Evolutionary conservation across 2,329 filamentous ascomycete species (phyloP).

Genomic region (Trichoderma aggressivum): DNA sequence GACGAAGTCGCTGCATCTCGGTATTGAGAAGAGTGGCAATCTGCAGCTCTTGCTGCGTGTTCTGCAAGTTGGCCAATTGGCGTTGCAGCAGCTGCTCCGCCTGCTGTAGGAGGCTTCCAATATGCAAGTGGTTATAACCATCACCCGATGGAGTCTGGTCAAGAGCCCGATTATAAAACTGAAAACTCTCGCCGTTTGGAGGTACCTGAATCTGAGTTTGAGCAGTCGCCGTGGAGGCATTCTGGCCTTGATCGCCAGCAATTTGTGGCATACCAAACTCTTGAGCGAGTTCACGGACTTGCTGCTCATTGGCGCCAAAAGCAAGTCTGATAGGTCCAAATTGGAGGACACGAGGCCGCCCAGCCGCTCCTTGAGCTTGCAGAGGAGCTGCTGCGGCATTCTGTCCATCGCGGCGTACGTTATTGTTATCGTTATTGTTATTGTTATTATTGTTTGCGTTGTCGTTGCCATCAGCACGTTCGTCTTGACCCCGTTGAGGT

Average conservation of each 20-base stretch:
- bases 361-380: slow-evolving; percentile 25
- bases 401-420: slow-evolving; percentile 17
- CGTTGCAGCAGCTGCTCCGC: slow-evolving; percentile 67
- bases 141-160: slow-evolving; percentile 26
- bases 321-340: slow-evolving; percentile 72
- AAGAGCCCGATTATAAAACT: slow-evolving; percentile 20
- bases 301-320: slow-evolving; percentile 67
- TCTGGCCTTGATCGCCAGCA: slow-evolving; percentile 24
- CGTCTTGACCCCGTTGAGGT: slow-evolving; percentile 22
- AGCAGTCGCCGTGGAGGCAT: slow-evolving; percentile 21
- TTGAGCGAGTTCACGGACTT: slow-evolving; percentile 65
- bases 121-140: slow-evolving; percentile 36
- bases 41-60: slow-evolving; percentile 64
- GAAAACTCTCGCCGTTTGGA: neutral
- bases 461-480: slow-evolving; percentile 24
- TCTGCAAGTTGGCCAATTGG: slow-evolving; percentile 61
- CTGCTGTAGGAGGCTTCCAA: slow-evolving; percentile 60
- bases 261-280: slow-evolving; percentile 51
- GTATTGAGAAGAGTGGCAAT: slow-evolving; percentile 63
- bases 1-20: slow-evolving; percentile 65
- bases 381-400: slow-evolving; percentile 23
- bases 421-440: slow-evolving; percentile 14
- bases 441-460: neutral
- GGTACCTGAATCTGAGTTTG: neutral
- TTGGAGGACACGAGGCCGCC: slow-evolving; percentile 59